Evolutionary conservation across 1,284 basidiomycete genomes (phyloP).

Genomic region (Coriolopsis trogii): DNA sequence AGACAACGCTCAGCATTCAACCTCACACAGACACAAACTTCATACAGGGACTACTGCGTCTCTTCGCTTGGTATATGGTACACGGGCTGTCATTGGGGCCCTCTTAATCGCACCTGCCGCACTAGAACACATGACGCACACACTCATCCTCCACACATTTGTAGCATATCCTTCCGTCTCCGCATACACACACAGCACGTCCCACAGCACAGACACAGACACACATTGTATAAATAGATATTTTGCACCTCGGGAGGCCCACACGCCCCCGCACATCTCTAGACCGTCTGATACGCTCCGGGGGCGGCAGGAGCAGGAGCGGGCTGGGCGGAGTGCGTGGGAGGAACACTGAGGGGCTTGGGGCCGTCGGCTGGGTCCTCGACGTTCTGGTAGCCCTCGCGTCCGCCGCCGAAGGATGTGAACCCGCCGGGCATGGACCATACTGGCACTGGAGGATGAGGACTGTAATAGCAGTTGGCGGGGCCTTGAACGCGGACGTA

Average conservation of each 20-base stretch:
- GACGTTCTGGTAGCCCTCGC: slow-evolving; percentile 75
- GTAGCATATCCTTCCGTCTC: slow-evolving; percentile 9
- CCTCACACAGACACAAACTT: neutral
- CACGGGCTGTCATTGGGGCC: neutral
- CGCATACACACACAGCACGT: no score
- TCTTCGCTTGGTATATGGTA: neutral
- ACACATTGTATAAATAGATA: slow-evolving; percentile 17
- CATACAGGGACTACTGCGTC: neutral
- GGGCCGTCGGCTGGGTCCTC: slow-evolving; percentile 58
- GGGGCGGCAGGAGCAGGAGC: slow-evolving; percentile 33
- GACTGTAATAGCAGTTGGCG: neutral
- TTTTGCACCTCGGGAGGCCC: neutral
- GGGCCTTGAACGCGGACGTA: slow-evolving; percentile 25
- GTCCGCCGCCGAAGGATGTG: slow-evolving; percentile 42
- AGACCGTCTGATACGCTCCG: slow-evolving; percentile 58
- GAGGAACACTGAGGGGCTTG: slow-evolving; percentile 34
- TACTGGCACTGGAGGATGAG: slow-evolving; percentile 44
- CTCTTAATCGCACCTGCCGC: neutral
- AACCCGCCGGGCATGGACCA: slow-evolving; percentile 89
- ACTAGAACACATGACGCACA: slow-evolving; percentile 7
- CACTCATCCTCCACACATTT: slow-evolving; percentile 3
- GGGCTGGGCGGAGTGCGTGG: slow-evolving; percentile 25
- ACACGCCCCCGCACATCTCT: slow-evolving; percentile 2
- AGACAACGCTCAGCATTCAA: neutral
- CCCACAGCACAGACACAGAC: no score